phyloP scores from a whole-genome alignment of 1,284 basidiomycete species.

The Mixia osmundae region DNA sequence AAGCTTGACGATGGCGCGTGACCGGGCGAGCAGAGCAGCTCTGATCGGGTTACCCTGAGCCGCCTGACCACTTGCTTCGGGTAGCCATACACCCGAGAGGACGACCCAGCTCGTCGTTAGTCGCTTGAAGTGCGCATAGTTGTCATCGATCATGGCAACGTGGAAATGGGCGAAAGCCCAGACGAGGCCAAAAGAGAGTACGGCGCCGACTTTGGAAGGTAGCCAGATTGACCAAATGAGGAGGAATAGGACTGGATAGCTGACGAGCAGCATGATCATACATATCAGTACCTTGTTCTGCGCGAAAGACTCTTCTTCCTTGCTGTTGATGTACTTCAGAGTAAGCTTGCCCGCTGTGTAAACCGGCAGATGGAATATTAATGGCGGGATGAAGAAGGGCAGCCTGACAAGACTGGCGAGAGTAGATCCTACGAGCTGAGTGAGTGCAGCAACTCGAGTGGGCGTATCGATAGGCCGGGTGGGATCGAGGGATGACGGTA shows the following conservation, averaged over 20 bases:
- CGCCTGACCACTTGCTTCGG: constrained; percentile 24
- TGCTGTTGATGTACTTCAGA: constrained; percentile 34
- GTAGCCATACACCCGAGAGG: constrained; percentile 69
- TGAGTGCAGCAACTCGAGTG: constrained; percentile 52
- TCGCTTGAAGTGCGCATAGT: constrained; percentile 35
- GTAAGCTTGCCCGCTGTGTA: constrained; percentile 39
- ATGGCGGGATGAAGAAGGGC: constrained; percentile 65
- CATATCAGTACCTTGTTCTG: constrained; percentile 78
- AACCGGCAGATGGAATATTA: constrained; percentile 55
- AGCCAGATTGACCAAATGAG: constrained; percentile 54
- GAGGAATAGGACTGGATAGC: constrained; percentile 60
- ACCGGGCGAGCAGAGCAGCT: too few species aligned
- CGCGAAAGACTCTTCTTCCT: constrained; percentile 37
- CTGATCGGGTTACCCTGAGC: too few species aligned
- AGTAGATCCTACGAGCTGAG: constrained; percentile 49
- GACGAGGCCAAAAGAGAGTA: constrained; percentile 24
- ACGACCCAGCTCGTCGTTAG: constrained; percentile 70
- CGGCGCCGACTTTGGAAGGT: constrained; percentile 35
- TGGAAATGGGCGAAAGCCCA: constrained; percentile 62
- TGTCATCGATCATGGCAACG: constrained; percentile 45
- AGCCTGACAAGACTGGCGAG: constrained; percentile 41
- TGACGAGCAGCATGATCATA: constrained; percentile 38
- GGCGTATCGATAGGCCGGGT: constrained; percentile 44
- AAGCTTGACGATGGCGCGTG: too few species aligned
- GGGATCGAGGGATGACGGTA: constrained; percentile 57